Percentiles rank a stretch among this genome's conserved stretches.
phyloP scores from a whole-genome alignment of 805 yeast genomes.

The Lipomyces orientalis region DNA sequence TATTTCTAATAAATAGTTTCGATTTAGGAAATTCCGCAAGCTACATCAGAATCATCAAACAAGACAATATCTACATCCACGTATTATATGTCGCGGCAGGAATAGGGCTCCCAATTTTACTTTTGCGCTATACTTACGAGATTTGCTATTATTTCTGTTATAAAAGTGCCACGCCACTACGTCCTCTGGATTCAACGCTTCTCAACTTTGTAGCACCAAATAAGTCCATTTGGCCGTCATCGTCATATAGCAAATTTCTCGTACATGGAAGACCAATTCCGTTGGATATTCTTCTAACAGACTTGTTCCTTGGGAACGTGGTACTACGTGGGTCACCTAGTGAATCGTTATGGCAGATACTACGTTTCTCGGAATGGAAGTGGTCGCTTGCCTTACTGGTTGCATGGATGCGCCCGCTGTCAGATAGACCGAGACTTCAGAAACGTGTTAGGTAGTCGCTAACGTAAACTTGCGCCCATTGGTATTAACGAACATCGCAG shows the following conservation, averaged over 20 bases:
- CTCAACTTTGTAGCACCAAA: constrained; percentile 7
- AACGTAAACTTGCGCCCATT: not conserved
- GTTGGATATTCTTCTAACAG: constrained; percentile 2
- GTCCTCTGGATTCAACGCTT: constrained; percentile 4
- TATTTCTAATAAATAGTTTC: not conserved
- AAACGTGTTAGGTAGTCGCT: not conserved
- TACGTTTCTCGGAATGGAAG: constrained; percentile 3
- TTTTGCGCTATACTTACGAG: not conserved
- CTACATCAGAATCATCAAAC: not conserved
- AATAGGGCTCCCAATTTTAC: not conserved
- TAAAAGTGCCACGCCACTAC: not conserved
- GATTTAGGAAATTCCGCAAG: not conserved
- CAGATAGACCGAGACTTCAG: not conserved
- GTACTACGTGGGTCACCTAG: not conserved
- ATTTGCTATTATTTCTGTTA: not conserved
- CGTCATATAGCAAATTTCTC: constrained; percentile 1
- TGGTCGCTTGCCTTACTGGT: constrained; percentile 8
- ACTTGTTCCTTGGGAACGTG: constrained; percentile 1
- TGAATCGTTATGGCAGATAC: constrained; percentile 13
- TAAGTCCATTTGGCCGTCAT: constrained; percentile 10
- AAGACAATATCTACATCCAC: not conserved
- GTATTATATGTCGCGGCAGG: not conserved
- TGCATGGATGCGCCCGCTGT: not conserved
- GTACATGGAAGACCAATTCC: constrained; percentile 5
- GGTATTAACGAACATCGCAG: not conserved